Percentiles rank a stretch among this genome's conserved stretches.
These are phyloP conservation scores for Penicillium diatomitis DNA, from an alignment of 495 filamentous ascomycete species.

Conservation along the genomic window DNA sequence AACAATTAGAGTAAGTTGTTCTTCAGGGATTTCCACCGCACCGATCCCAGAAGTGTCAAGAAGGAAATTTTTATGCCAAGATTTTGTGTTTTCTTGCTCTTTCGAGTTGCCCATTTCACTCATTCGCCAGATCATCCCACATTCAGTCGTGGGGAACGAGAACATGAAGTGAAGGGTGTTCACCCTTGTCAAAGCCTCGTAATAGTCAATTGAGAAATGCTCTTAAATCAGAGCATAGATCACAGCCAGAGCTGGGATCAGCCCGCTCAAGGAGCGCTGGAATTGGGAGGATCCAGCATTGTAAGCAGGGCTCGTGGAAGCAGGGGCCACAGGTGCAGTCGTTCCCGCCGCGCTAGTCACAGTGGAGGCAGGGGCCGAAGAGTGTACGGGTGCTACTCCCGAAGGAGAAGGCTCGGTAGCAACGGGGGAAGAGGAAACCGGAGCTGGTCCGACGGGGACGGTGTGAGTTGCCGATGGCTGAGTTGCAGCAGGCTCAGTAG, in stretches of 20 bases:
- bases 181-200: too few species aligned
- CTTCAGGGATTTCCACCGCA: background rate
- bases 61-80: conserved; percentile 8
- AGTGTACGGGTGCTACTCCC: background rate
- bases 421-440: too few species aligned
- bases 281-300: conserved; percentile 16
- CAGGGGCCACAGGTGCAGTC: conserved; percentile 5
- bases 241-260: conserved; percentile 14
- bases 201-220: too few species aligned
- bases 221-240: conserved; percentile 12
- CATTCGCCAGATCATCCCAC: background rate
- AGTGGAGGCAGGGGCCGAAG: background rate
- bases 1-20: conserved; percentile 3
- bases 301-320: conserved; percentile 10
- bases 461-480: too few species aligned
- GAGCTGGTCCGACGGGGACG: too few species aligned
- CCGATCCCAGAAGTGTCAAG: background rate
- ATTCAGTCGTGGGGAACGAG: background rate
- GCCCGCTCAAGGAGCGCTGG: conserved; percentile 12
- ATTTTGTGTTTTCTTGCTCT: conserved; percentile 1
- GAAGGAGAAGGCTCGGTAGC: background rate
- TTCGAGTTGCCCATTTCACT: background rate
- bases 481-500: background rate
- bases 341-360: background rate
- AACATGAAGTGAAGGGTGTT: too few species aligned